Conservation (phyloP, 2,329 filamentous ascomycete species). For the Furcasterigmium furcatum region DNA sequence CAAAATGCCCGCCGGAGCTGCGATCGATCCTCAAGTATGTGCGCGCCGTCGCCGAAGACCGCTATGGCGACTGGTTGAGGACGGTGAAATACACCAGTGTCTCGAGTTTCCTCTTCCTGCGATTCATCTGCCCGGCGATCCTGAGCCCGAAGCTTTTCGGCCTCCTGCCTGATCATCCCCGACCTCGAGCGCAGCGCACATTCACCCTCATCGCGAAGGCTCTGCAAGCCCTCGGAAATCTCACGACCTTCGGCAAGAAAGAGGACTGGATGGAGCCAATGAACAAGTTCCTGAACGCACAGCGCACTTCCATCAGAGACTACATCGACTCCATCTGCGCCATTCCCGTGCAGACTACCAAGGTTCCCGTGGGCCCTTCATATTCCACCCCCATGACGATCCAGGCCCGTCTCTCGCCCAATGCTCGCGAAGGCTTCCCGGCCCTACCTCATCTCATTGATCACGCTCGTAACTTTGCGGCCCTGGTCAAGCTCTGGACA, state of each 20-base stretch:
- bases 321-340: slow-evolving; percentile 86
- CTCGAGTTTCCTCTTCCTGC: slow-evolving; percentile 88
- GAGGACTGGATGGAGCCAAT: slow-evolving; percentile 99
- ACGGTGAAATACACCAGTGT: slow-evolving; percentile 92
- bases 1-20: slow-evolving; percentile 75
- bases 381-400: slow-evolving; percentile 95
- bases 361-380: slow-evolving; percentile 54
- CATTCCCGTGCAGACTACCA: slow-evolving; percentile 69
- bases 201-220: slow-evolving; percentile 91
- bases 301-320: slow-evolving; percentile 77
- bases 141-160: slow-evolving; percentile 93
- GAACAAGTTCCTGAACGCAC: slow-evolving; percentile 78
- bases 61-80: slow-evolving; percentile 87
- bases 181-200: slow-evolving; percentile 77
- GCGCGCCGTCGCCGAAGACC: slow-evolving; percentile 86
- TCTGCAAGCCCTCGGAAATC: slow-evolving; percentile 84
- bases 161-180: slow-evolving; percentile 77
- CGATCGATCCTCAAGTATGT: slow-evolving; percentile 87
- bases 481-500: slow-evolving; percentile 77
- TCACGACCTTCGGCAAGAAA: slow-evolving; percentile 88
- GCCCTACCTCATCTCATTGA: slow-evolving; percentile 92
- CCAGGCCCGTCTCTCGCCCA: slow-evolving; percentile 73
- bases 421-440: slow-evolving; percentile 86
- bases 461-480: slow-evolving; percentile 79
- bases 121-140: slow-evolving; percentile 95